A percentile compares a stretch with the other conserved stretches of the same genome.
phyloP scores from a whole-genome alignment of 2,329 filamentous ascomycete species.

The Nannizziopsis arthrosporioides region DNA sequence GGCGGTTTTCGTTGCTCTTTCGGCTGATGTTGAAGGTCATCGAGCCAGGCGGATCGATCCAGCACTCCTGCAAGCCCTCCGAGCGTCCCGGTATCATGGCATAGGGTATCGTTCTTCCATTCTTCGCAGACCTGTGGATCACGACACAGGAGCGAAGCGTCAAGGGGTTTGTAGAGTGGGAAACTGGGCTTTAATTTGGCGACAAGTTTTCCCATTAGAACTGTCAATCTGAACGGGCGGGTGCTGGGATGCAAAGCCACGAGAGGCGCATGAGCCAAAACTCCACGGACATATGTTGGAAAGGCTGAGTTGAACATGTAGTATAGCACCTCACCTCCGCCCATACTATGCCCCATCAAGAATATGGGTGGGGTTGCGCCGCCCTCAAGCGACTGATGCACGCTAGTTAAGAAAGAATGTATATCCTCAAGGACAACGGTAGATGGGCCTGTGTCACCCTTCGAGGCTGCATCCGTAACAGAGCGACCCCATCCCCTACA shows the following conservation, averaged over 20 bases:
- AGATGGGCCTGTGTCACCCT: slow-evolving; percentile 64
- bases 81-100: slow-evolving; percentile 77
- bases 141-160: slow-evolving; percentile 52
- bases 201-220: slow-evolving; percentile 55
- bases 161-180: slow-evolving; percentile 56
- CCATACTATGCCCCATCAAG: slow-evolving; percentile 85
- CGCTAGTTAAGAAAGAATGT: slow-evolving; percentile 56
- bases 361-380: slow-evolving; percentile 51
- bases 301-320: slow-evolving; percentile 42
- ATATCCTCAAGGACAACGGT: slow-evolving; percentile 63
- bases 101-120: slow-evolving; percentile 55
- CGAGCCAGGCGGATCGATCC: slow-evolving; percentile 55
- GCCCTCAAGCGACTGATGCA: slow-evolving; percentile 34
- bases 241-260: slow-evolving; percentile 57
- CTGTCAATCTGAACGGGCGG: slow-evolving; percentile 51
- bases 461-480: slow-evolving; percentile 49
- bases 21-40: slow-evolving; percentile 17
- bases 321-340: slow-evolving; percentile 63
- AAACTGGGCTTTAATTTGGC: slow-evolving; percentile 54
- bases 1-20: neutral
- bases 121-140: slow-evolving; percentile 52
- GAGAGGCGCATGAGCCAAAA: slow-evolving; percentile 66
- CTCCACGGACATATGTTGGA: slow-evolving; percentile 52
- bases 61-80: slow-evolving; percentile 66
- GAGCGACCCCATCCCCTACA: slow-evolving; percentile 69